Base-by-base conservation (phyloP, 2,329 filamentous ascomycete species). In the Colletotrichum musicola region DNA sequence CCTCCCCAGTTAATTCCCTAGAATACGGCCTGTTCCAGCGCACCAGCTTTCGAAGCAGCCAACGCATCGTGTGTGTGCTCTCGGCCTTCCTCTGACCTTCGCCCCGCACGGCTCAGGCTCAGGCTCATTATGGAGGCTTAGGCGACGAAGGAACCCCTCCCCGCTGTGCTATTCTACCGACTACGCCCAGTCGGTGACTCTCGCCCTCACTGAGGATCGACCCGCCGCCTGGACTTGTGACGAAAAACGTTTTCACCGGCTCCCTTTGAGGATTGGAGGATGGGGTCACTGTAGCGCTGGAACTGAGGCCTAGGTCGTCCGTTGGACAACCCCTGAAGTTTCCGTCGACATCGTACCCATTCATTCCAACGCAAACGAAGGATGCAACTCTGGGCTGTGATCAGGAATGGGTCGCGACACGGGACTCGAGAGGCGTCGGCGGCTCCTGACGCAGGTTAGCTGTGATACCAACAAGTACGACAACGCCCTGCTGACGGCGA, bases 241-340 rank as follows among this genome's bases (percentile, higher is more conserved):
- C 51, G 20, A 35, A 46, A 25, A 25, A 35, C 18, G 30, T 42
- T n/a, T 12, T 40, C 40, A 60, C 53, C 27, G 25, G 60, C 64
- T 58, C 38, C 46, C 47, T 68, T 46, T 16, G 18, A 46, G 40
- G 46, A 59, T 38, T 35, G 22, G 46, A 42, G 25, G 38, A 64
- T 22, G 40, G 54, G 60, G 47, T 40, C 20, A 40, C 47, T 40
- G 54, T 47, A 49, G 44, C 54, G 61, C 61, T 54, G 51, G 64
- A 46, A 67, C 53, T 57, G 47, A 61, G 38, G n/a, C 49, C 55
- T 53, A 22, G 20, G 20, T 22, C 55, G 38, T 47, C 25, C 10
- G 38, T 22, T 44, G 20, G 20, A 54, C 27, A 16, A 16, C 42
- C 57, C 49, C 27, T 22, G 56, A 12, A 65, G 27, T 18, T 50